phyloP scores from a whole-genome alignment of 495 filamentous ascomycete genomes.

The Neurospora africana region DNA sequence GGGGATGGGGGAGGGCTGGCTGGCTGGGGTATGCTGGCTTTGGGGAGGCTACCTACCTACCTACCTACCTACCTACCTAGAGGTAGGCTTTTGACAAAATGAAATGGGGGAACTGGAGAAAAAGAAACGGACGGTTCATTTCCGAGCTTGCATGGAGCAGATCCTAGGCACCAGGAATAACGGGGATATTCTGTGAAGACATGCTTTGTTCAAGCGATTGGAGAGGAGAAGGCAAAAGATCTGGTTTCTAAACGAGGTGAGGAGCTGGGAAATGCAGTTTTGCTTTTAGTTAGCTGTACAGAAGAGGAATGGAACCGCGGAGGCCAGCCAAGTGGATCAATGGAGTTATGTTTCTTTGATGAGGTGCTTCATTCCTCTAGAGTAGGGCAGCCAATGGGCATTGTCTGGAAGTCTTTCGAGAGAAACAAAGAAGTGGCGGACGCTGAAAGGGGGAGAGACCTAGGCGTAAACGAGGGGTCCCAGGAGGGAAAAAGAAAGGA shows the following conservation, averaged over 20 bases:
- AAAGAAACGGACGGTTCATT: not conserved
- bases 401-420: not conserved
- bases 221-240: not conserved
- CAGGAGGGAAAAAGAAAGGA: not conserved
- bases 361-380: not conserved
- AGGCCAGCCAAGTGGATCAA: not conserved
- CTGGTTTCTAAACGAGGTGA: not conserved
- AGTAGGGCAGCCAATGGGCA: not conserved
- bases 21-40: not conserved
- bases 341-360: not conserved
- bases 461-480: not conserved
- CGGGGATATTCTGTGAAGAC: not conserved
- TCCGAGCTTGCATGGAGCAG: not conserved
- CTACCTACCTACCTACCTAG: too few species aligned
- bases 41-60: too few species aligned
- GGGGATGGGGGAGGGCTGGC: too few species aligned
- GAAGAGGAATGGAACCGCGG: not conserved
- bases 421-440: not conserved
- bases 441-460: not conserved
- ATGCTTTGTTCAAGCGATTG: not conserved
- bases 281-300: not conserved
- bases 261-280: not conserved
- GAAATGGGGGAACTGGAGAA: not conserved
- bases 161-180: too few species aligned
- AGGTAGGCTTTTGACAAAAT: too few species aligned